Conservation (phyloP, 208 protist species). For the Acanthamoeba castellanii region DNA sequence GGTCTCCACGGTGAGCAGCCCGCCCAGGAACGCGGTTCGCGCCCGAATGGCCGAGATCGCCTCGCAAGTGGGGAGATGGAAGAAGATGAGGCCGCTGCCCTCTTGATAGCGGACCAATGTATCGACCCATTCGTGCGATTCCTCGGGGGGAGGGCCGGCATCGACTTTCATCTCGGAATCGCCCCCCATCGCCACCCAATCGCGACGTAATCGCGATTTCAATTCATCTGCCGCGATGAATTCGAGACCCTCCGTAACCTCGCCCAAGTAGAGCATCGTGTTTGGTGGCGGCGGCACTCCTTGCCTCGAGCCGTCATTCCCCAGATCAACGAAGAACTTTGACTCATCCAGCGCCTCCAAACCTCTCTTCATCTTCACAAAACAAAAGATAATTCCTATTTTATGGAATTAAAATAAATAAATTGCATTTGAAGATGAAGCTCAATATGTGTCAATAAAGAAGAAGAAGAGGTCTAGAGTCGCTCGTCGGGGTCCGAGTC, state of each 20-base stretch:
- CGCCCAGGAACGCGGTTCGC: background rate
- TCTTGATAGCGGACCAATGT: background rate
- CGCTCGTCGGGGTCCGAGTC: background rate
- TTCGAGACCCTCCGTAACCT: slow-evolving; percentile 50
- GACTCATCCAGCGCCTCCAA: too few relatives aligned
- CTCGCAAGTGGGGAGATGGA: background rate
- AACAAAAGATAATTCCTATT: too few relatives aligned
- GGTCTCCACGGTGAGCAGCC: slow-evolving; percentile 3
- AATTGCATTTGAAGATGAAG: too few relatives aligned
- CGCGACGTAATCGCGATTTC: background rate
- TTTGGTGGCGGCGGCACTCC: background rate
- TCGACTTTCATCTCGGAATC: background rate
- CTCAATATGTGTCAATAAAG: background rate
- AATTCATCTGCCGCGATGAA: slow-evolving; percentile 44
- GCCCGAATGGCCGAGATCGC: too few relatives aligned
- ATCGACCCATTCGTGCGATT: background rate
- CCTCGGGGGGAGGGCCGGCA: too few relatives aligned
- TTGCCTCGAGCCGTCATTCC: too few relatives aligned
- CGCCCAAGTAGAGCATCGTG: slow-evolving; percentile 25
- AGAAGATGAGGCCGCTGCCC: slow-evolving; percentile 49
- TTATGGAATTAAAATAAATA: too few relatives aligned
- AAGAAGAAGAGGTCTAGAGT: background rate
- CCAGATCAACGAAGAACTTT: too few relatives aligned
- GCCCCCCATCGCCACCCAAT: background rate
- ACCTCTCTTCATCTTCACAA: too few relatives aligned